These are phyloP conservation scores for Phyllostachys edulis DNA, from an alignment of 176 grass and related monocot species.

Conservation along the genomic window DNA sequence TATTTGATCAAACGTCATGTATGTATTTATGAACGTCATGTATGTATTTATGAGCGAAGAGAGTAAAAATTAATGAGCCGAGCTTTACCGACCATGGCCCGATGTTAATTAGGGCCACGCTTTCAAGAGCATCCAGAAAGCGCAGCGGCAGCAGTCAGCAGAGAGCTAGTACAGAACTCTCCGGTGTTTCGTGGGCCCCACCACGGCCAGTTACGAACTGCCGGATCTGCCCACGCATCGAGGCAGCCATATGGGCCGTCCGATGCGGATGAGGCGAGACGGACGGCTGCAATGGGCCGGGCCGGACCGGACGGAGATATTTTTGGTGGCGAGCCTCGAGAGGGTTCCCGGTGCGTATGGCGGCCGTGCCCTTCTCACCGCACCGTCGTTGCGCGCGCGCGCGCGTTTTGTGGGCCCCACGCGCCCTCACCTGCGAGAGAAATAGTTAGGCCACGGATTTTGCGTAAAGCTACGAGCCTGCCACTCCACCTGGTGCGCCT, in stretches of 20 bases:
- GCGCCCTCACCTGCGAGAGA: neutral
- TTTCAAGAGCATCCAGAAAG: neutral
- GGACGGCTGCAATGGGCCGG: neutral
- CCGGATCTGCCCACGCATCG: neutral
- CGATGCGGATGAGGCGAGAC: neutral
- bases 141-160: neutral
- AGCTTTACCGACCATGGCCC: too few species aligned
- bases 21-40: too few species aligned
- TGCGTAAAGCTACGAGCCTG: neutral
- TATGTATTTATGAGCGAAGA: too few species aligned
- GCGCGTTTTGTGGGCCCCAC: neutral
- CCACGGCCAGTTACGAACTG: neutral
- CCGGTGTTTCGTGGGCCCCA: neutral
- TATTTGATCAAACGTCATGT: too few species aligned
- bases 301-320: constrained; percentile 22
- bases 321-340: constrained; percentile 38
- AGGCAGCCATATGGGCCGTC: neutral
- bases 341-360: constrained; percentile 33
- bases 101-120: too few species aligned
- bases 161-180: neutral
- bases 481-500: neutral
- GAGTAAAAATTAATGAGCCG: too few species aligned
- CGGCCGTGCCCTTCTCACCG: neutral
- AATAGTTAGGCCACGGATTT: neutral
- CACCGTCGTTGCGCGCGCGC: too few species aligned